These are phyloP conservation scores for Daldinia sp. DNA, from an alignment of 2,329 filamentous ascomycete genomes.

Conservation along the genomic window DNA sequence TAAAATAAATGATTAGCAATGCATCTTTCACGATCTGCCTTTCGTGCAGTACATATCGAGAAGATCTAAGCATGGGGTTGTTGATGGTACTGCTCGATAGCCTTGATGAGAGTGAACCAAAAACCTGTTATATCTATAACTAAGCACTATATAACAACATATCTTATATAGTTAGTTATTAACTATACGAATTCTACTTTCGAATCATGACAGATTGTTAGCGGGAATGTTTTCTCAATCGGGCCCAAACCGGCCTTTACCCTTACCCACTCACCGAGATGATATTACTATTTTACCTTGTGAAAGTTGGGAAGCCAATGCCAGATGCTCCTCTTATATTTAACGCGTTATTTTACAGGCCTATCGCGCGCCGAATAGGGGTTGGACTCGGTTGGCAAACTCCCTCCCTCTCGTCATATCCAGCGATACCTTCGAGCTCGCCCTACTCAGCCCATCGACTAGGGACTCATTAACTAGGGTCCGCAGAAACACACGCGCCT, in stretches of 20 bases:
- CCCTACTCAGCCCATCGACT: background rate
- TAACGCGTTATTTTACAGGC: background rate
- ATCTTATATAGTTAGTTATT: background rate
- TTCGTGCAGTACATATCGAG: slow-evolving; percentile 20
- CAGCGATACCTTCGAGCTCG: background rate
- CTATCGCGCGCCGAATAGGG: background rate
- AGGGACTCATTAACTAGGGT: background rate
- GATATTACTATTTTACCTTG: background rate
- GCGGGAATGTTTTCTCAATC: background rate
- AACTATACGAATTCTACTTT: background rate
- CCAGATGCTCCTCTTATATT: slow-evolving; percentile 15
- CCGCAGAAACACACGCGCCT: slow-evolving; percentile 2
- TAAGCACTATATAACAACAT: background rate
- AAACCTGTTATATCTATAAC: slow-evolving; percentile 6
- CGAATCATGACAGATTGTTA: background rate
- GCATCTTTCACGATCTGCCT: slow-evolving; percentile 13
- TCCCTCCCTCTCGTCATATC: background rate
- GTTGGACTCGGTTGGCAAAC: background rate
- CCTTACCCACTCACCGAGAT: slow-evolving; percentile 2
- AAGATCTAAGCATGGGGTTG: slow-evolving; percentile 16
- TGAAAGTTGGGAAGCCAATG: slow-evolving; percentile 9
- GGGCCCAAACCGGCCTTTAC: background rate
- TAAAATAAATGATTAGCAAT: slow-evolving; percentile 36
- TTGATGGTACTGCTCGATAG: slow-evolving; percentile 13
- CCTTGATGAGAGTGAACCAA: background rate